Conservation (phyloP, 1,284 basidiomycete genomes). For the Irpex sp. region DNA sequence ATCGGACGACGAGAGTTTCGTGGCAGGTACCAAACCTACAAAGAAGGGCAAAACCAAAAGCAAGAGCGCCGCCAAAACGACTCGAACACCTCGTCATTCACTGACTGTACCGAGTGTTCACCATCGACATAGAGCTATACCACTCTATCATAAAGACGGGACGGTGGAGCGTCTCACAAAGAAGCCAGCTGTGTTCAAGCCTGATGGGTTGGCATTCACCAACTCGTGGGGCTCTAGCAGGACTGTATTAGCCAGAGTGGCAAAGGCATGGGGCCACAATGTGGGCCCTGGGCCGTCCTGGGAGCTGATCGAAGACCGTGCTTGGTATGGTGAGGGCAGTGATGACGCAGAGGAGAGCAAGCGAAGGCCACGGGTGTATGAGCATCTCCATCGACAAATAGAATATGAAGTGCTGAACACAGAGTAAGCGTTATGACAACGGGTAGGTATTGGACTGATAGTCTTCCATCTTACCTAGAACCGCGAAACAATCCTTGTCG, state of each 20-base stretch:
- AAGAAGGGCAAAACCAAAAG: conserved; percentile 14
- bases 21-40: not conserved
- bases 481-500: not conserved
- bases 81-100: conserved; percentile 11
- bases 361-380: conserved; percentile 55
- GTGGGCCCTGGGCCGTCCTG: conserved; percentile 68
- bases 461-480: not conserved
- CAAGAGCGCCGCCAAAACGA: conserved; percentile 35
- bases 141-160: conserved; percentile 44
- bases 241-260: conserved; percentile 38
- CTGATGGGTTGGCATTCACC: conserved; percentile 23
- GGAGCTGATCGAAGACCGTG: conserved; percentile 67
- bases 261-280: conserved; percentile 64
- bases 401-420: not conserved
- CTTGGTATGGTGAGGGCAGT: conserved; percentile 66
- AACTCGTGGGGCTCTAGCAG: conserved; percentile 29
- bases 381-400: not conserved
- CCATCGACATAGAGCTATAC: conserved; percentile 61
- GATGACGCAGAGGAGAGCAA: conserved; percentile 37
- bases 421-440: not conserved
- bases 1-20: not conserved
- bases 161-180: conserved; percentile 51
- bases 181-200: conserved; percentile 44
- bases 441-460: too few relatives aligned
- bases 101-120: conserved; percentile 50